Evolutionary conservation across 352 stramenopile genomes (phyloP).

Genomic region (Thalassiosira mediterranea): DNA sequence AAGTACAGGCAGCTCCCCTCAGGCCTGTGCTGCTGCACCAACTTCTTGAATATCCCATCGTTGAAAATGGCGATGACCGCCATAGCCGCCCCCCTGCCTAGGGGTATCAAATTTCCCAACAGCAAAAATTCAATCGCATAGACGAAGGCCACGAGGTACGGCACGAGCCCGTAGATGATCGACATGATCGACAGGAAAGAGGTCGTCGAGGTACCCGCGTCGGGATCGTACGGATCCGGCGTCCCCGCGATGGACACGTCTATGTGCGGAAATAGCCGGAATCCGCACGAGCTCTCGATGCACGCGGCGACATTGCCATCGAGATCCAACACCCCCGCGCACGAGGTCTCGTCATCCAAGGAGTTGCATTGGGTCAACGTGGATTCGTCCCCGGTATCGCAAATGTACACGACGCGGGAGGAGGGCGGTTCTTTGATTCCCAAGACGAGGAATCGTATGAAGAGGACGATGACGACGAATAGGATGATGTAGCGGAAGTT

Average conservation of each 20-base stretch:
- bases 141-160: constrained; percentile 31
- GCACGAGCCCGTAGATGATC: constrained; percentile 39
- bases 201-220: constrained; percentile 9
- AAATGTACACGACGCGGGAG: constrained; percentile 30
- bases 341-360: constrained; percentile 33
- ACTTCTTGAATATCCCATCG: constrained; percentile 36
- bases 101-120: constrained; percentile 18
- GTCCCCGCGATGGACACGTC: constrained; percentile 46
- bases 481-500: constrained; percentile 41
- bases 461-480: constrained; percentile 16
- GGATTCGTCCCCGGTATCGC: constrained; percentile 16
- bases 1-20: constrained; percentile 57
- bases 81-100: constrained; percentile 36
- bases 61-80: constrained; percentile 39
- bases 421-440: constrained; percentile 9
- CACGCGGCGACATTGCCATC: constrained; percentile 25
- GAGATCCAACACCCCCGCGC: constrained; percentile 16
- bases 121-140: constrained; percentile 34
- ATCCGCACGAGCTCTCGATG: constrained; percentile 43
- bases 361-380: constrained; percentile 31
- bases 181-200: constrained; percentile 26
- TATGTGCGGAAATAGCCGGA: constrained; percentile 43
- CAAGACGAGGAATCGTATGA: constrained; percentile 29
- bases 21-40: constrained; percentile 33
- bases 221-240: constrained; percentile 31